A percentile compares a stretch with the other conserved stretches of the same genome.
These are phyloP conservation scores for Ganoderma lucidum DNA, from an alignment of 1,284 basidiomycete genomes.

Conservation along the genomic window DNA sequence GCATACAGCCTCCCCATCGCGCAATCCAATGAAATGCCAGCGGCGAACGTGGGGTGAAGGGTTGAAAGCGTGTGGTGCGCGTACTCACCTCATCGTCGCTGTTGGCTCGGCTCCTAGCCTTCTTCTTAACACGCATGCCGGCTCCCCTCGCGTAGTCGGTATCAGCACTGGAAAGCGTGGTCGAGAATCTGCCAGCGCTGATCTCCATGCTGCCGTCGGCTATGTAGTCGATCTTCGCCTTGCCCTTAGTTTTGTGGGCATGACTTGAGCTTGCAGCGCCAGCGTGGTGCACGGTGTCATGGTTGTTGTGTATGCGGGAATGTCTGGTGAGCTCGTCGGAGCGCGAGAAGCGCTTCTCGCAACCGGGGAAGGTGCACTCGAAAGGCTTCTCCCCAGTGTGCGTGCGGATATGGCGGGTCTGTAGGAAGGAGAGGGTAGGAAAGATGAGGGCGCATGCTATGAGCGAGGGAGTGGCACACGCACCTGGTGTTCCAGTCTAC, in stretches of 20 bases:
- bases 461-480: slow-evolving; percentile 38
- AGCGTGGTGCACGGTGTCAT: slow-evolving; percentile 31
- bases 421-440: slow-evolving; percentile 23
- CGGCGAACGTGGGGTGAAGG: slow-evolving; percentile 9
- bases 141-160: slow-evolving; percentile 29
- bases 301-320: slow-evolving; percentile 88
- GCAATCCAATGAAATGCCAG: slow-evolving; percentile 6
- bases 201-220: slow-evolving; percentile 45
- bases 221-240: slow-evolving; percentile 43
- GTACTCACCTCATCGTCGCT: slow-evolving; percentile 78
- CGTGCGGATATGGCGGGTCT: slow-evolving; percentile 98
- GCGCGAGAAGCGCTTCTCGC: slow-evolving; percentile 97
- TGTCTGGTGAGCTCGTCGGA: slow-evolving; percentile 98
- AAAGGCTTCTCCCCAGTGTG: slow-evolving; percentile 99
- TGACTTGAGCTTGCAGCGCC: slow-evolving; percentile 34
- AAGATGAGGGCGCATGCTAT: slow-evolving; percentile 32
- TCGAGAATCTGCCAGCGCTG: slow-evolving; percentile 29
- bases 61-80: slow-evolving; percentile 14
- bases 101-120: slow-evolving; percentile 77
- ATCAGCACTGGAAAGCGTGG: slow-evolving; percentile 28
- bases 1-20: slow-evolving; percentile 13
- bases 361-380: slow-evolving; percentile 91
- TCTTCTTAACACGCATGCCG: slow-evolving; percentile 61
- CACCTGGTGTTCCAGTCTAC: slow-evolving; percentile 92
- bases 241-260: slow-evolving; percentile 41